phyloP scores from a whole-genome alignment of 1,284 basidiomycete species.

The Cystobasidium sp. region DNA sequence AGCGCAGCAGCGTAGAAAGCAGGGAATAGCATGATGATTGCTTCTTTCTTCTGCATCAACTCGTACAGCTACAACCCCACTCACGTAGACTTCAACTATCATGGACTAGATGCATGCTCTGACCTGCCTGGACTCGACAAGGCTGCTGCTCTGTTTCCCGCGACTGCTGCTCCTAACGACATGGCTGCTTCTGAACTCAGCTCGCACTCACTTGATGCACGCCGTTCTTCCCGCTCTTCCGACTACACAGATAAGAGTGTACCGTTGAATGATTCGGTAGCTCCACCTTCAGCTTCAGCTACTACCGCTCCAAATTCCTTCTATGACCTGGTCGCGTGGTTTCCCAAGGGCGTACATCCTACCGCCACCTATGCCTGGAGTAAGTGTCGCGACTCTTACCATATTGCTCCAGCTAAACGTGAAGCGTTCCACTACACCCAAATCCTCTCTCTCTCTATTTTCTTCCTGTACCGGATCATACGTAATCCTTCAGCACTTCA shows the following conservation, averaged over 20 bases:
- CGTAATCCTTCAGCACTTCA: constrained; percentile 2
- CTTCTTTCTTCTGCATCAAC: constrained; percentile 15
- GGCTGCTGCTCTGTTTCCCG: not conserved
- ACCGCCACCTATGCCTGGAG: constrained; percentile 31
- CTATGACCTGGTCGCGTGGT: constrained; percentile 34
- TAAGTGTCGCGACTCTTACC: not conserved
- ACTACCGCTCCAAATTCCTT: constrained; percentile 28
- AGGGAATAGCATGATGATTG: not conserved
- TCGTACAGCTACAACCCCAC: not conserved
- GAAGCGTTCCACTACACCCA: not conserved
- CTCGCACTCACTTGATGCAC: not conserved
- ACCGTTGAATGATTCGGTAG: not conserved
- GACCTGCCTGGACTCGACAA: not conserved
- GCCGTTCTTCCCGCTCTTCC: too few relatives aligned
- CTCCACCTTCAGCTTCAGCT: not conserved
- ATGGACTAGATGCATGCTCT: not conserved
- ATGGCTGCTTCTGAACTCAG: not conserved
- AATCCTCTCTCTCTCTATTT: not conserved
- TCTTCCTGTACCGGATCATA: not conserved
- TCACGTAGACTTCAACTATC: not conserved
- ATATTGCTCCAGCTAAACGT: not conserved
- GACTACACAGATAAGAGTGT: too few relatives aligned
- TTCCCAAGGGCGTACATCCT: constrained; percentile 5
- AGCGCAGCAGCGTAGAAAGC: not conserved
- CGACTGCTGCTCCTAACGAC: not conserved